A percentile compares a stretch with the other conserved stretches of the same genome.
These are phyloP conservation scores for Russula sp. DNA, from an alignment of 768 basidiomycete species.

Conservation along the genomic window DNA sequence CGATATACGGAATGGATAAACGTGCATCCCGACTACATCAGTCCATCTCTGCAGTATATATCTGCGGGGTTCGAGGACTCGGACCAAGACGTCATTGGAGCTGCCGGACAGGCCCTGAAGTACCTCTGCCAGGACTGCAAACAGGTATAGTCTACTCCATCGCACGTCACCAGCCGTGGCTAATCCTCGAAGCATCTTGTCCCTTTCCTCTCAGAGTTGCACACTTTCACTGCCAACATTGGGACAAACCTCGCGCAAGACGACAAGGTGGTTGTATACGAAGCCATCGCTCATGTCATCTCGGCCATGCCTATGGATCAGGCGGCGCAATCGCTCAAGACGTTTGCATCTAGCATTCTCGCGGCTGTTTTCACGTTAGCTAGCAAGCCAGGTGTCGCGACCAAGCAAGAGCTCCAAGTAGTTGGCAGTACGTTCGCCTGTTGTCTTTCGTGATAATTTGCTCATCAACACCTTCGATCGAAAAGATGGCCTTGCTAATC, in stretches of 20 bases:
- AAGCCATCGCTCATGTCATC: slow-evolving; percentile 93
- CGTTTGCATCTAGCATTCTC: slow-evolving; percentile 83
- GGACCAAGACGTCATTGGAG: slow-evolving; percentile 80
- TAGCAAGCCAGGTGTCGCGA: slow-evolving; percentile 45
- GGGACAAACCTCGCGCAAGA: slow-evolving; percentile 78
- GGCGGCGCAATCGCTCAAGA: slow-evolving; percentile 79
- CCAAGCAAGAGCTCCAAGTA: slow-evolving; percentile 64
- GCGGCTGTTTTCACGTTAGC: slow-evolving; percentile 64
- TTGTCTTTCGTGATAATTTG: neutral
- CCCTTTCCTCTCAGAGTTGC: slow-evolving; percentile 85
- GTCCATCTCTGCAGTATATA: slow-evolving; percentile 82
- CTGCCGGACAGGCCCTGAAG: slow-evolving; percentile 93
- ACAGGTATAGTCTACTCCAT: slow-evolving; percentile 43
- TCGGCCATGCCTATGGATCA: slow-evolving; percentile 88
- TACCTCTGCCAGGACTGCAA: slow-evolving; percentile 97
- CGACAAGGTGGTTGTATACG: slow-evolving; percentile 87
- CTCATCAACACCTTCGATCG: slow-evolving; percentile 16
- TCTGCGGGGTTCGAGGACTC: slow-evolving; percentile 83
- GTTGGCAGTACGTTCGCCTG: slow-evolving; percentile 54
- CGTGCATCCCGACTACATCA: slow-evolving; percentile 80
- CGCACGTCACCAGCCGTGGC: slow-evolving; percentile 8
- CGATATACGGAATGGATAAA: slow-evolving; percentile 98
- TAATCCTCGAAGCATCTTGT: slow-evolving; percentile 64
- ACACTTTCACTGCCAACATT: slow-evolving; percentile 77
- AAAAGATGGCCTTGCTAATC: slow-evolving; percentile 80